Evolutionary conservation across 2,329 filamentous ascomycete species (phyloP).

Genomic region (Pseudogymnoascus sp.): DNA sequence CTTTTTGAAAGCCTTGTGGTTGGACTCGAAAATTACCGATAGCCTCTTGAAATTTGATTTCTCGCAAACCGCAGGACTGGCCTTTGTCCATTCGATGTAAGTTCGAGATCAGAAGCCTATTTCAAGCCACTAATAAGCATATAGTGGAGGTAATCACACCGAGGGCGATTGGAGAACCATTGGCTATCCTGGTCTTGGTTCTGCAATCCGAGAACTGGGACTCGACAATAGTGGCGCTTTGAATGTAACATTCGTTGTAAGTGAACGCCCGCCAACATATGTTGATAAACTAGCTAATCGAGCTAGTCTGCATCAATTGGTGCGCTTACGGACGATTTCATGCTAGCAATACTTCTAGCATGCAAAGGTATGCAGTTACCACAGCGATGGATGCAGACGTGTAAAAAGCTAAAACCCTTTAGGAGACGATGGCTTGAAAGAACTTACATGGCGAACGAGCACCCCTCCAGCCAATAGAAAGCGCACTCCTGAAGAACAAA

Average conservation of each 20-base stretch:
- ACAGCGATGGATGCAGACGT: neutral
- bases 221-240: slow-evolving; percentile 46
- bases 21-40: slow-evolving; percentile 54
- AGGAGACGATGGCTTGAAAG: slow-evolving; percentile 39
- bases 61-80: slow-evolving; percentile 57
- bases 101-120: slow-evolving; percentile 25
- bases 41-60: slow-evolving; percentile 79
- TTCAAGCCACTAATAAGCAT: slow-evolving; percentile 8
- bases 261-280: slow-evolving; percentile 22
- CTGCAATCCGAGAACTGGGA: slow-evolving; percentile 54
- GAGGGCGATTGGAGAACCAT: slow-evolving; percentile 43
- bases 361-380: slow-evolving; percentile 38
- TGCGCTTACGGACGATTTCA: slow-evolving; percentile 58
- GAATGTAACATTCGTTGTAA: slow-evolving; percentile 64
- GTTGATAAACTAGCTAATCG: neutral
- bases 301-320: slow-evolving; percentile 70
- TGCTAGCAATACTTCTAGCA: slow-evolving; percentile 51
- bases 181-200: slow-evolving; percentile 67
- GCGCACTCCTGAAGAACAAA: slow-evolving; percentile 17
- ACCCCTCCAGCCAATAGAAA: slow-evolving; percentile 16
- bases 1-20: slow-evolving; percentile 59
- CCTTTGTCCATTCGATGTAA: slow-evolving; percentile 80
- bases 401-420: slow-evolving; percentile 11
- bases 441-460: slow-evolving; percentile 33
- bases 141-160: slow-evolving; percentile 47